These are phyloP conservation scores for Teunomyces barrocoloradensis DNA, from an alignment of 805 yeast species.

Conservation along the genomic window DNA sequence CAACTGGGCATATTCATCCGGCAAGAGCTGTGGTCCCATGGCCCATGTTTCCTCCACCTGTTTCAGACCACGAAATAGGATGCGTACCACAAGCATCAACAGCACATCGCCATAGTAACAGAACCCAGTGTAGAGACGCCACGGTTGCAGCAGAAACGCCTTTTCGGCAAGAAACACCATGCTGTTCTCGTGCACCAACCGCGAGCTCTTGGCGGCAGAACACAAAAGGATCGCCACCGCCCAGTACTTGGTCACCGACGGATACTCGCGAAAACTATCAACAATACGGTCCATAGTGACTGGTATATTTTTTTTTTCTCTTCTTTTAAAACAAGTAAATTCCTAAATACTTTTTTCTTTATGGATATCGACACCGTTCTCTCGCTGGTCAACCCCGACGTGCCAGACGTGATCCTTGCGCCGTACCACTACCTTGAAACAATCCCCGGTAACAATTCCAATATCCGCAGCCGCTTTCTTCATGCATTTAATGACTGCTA, in stretches of 20 bases:
- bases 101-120: constrained; percentile 29
- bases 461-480: constrained; percentile 28
- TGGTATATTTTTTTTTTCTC: too few species aligned
- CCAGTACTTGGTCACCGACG: constrained; percentile 29
- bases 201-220: constrained; percentile 19
- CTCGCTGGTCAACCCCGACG: background rate
- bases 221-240: constrained; percentile 19
- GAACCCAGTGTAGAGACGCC: constrained; percentile 37
- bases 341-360: background rate
- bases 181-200: constrained; percentile 15
- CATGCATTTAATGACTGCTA: constrained; percentile 33
- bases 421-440: constrained; percentile 32
- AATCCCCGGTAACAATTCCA: constrained; percentile 34
- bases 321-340: too few species aligned
- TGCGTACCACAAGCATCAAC: constrained; percentile 18
- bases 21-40: constrained; percentile 20
- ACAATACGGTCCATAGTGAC: constrained; percentile 15
- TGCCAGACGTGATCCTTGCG: constrained; percentile 13
- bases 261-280: constrained; percentile 13
- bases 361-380: background rate
- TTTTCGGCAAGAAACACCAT: constrained; percentile 27
- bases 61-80: constrained; percentile 18
- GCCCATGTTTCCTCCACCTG: constrained; percentile 24
- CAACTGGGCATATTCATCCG: constrained; percentile 9
- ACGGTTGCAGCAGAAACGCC: constrained; percentile 30